A percentile compares a stretch with the other conserved stretches of the same genome.
These are phyloP conservation scores for Dryas drummondii DNA, from an alignment of 306 rosid species.

Conservation along the genomic window DNA sequence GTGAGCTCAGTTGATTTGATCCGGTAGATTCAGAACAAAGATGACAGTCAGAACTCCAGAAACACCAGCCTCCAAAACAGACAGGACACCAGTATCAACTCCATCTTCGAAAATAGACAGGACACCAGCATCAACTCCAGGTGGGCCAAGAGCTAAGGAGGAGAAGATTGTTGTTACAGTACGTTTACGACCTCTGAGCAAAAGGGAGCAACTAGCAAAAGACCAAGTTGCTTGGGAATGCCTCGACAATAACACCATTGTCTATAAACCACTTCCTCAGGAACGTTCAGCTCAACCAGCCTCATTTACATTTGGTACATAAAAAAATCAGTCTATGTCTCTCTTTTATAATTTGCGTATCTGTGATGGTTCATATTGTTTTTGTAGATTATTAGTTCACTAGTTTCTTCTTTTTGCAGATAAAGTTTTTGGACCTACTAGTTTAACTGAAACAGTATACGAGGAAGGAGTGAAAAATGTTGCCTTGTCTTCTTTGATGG, in stretches of 20 bases:
- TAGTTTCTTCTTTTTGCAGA: constrained; percentile 46
- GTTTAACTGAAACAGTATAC: constrained; percentile 73
- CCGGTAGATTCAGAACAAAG: constrained; percentile 19
- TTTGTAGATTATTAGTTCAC: background rate
- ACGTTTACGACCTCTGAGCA: constrained; percentile 83
- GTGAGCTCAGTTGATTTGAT: background rate
- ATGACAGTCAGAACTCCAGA: constrained; percentile 91
- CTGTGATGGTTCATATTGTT: constrained; percentile 1
- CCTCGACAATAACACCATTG: constrained; percentile 64
- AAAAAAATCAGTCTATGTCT: background rate
- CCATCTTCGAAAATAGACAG: constrained; percentile 82
- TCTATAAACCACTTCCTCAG: constrained; percentile 56
- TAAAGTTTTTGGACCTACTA: constrained; percentile 79
- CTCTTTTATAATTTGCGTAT: background rate
- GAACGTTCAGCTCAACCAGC: constrained; percentile 72
- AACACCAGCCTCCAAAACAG: constrained; percentile 79
- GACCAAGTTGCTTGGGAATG: constrained; percentile 99
- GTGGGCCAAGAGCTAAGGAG: constrained; percentile 69
- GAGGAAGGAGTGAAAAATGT: constrained; percentile 97
- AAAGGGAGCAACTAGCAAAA: constrained; percentile 81
- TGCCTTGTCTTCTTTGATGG: constrained; percentile 88
- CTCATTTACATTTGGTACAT: constrained; percentile 83
- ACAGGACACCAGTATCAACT: constrained; percentile 82
- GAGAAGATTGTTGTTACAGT: constrained; percentile 98
- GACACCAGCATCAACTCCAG: constrained; percentile 84